Percentiles rank a stretch among this genome's conserved stretches.
phyloP scores from a whole-genome alignment of 306 rosid species.

The Gleditsia sinensis region DNA sequence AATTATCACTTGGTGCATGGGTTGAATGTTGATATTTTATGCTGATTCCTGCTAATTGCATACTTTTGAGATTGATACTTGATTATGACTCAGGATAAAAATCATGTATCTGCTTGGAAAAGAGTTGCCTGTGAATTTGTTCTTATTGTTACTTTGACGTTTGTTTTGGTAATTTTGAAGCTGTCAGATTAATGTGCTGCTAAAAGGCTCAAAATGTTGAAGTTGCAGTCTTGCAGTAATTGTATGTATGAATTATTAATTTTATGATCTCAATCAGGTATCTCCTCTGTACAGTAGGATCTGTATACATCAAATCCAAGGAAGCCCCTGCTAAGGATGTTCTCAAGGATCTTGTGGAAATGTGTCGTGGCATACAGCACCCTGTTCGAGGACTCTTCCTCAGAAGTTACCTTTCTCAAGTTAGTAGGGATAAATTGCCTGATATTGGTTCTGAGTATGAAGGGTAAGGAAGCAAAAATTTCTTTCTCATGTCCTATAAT shows the following conservation, averaged over 20 bases:
- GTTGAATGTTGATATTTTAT: background rate
- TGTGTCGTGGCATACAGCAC: conserved; percentile 90
- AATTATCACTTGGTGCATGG: background rate
- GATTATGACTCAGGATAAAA: background rate
- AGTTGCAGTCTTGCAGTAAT: background rate
- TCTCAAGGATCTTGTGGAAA: conserved; percentile 90
- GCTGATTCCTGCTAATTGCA: background rate
- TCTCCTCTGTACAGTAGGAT: conserved; percentile 92
- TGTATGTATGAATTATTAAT: conserved; percentile 14
- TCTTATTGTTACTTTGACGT: background rate
- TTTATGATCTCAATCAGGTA: conserved; percentile 54
- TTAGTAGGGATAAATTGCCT: conserved; percentile 84
- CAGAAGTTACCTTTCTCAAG: conserved; percentile 89
- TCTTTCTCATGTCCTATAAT: background rate
- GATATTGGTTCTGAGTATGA: conserved; percentile 84
- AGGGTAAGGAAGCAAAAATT: conserved; percentile 54
- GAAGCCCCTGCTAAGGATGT: conserved; percentile 95
- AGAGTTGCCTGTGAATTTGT: background rate
- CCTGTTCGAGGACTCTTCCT: conserved; percentile 89
- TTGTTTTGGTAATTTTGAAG: conserved; percentile 16
- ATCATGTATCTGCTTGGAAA: conserved; percentile 4
- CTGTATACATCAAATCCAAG: conserved; percentile 82
- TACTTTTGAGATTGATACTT: conserved; percentile 21
- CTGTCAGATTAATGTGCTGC: background rate
- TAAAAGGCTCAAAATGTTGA: background rate